Evolutionary conservation across 2,329 filamentous ascomycete genomes (phyloP).

Genomic region (Rhynchosporium graminicola): DNA sequence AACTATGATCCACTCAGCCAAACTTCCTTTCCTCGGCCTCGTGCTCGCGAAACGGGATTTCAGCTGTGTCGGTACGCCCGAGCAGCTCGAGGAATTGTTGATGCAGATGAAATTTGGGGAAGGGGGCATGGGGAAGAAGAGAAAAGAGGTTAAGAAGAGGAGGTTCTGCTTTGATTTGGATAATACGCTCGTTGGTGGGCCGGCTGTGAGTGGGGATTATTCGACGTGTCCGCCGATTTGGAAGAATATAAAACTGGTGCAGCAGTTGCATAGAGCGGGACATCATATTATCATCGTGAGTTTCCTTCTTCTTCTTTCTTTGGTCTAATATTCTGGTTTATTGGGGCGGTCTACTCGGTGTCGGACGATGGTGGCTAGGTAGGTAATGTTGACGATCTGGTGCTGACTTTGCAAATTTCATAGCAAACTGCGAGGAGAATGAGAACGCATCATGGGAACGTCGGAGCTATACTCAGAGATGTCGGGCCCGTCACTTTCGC

Average conservation of each 20-base stretch:
- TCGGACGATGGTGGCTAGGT: too few relatives aligned
- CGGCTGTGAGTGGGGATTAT: slow-evolving; percentile 15
- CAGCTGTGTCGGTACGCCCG: slow-evolving; percentile 17
- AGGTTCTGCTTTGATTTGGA: slow-evolving; percentile 42
- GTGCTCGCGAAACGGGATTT: slow-evolving; percentile 12
- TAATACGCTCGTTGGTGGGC: slow-evolving; percentile 39
- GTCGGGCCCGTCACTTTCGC: slow-evolving; percentile 28
- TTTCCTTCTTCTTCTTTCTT: not conserved
- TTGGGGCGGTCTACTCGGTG: not conserved
- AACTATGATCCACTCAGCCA: slow-evolving; percentile 13
- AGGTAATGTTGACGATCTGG: too few relatives aligned
- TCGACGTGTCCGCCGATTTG: slow-evolving; percentile 20
- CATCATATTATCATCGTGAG: slow-evolving; percentile 20
- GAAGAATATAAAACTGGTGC: slow-evolving; percentile 20
- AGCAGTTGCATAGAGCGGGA: slow-evolving; percentile 17
- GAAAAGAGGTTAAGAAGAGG: slow-evolving; percentile 33
- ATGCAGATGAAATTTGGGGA: slow-evolving; percentile 31
- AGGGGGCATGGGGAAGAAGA: slow-evolving; percentile 14
- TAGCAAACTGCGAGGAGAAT: slow-evolving; percentile 20
- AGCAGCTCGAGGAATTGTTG: slow-evolving; percentile 33
- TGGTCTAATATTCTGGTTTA: not conserved
- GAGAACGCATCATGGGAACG: slow-evolving; percentile 18
- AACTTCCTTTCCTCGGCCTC: slow-evolving; percentile 13
- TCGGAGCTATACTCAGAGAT: slow-evolving; percentile 18
- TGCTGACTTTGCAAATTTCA: not conserved